These are phyloP conservation scores for Ogataea pilisensis DNA, from an alignment of 805 yeast genomes.

Conservation along the genomic window DNA sequence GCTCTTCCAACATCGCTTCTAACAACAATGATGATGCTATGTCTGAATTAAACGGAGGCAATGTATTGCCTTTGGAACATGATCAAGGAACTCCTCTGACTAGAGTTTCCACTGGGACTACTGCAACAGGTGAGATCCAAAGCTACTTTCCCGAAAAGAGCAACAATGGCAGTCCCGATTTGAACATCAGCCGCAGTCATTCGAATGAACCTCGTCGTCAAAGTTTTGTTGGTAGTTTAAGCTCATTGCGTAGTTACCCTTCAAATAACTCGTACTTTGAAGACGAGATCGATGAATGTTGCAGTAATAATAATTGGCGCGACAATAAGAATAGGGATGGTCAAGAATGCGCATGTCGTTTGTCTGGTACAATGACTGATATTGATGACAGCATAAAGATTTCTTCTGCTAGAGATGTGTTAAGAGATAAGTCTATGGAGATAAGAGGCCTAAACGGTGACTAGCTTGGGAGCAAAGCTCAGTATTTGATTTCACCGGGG, in stretches of 20 bases:
- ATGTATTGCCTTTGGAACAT: too few relatives aligned
- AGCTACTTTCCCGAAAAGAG: not conserved
- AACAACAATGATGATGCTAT: too few relatives aligned
- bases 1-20: too few relatives aligned
- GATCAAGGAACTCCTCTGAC: not conserved
- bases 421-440: slow-evolving; percentile 20
- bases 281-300: slow-evolving; percentile 14
- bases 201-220: slow-evolving; percentile 1
- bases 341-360: not conserved
- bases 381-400: slow-evolving; percentile 16
- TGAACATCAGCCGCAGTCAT: too few relatives aligned
- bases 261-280: slow-evolving; percentile 21
- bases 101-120: slow-evolving; percentile 1
- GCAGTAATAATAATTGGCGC: not conserved
- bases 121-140: slow-evolving; percentile 1
- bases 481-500: not conserved
- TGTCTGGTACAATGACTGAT: not conserved
- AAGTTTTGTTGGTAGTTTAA: slow-evolving; percentile 14
- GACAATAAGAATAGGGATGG: not conserved
- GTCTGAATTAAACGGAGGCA: too few relatives aligned
- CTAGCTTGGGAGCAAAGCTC: too few relatives aligned
- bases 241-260: slow-evolving; percentile 11
- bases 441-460: not conserved
- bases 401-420: slow-evolving; percentile 26
- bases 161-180: not conserved